phyloP scores from a whole-genome alignment of 2,329 filamentous ascomycete species.

The Fusarium pseudograminearum region DNA sequence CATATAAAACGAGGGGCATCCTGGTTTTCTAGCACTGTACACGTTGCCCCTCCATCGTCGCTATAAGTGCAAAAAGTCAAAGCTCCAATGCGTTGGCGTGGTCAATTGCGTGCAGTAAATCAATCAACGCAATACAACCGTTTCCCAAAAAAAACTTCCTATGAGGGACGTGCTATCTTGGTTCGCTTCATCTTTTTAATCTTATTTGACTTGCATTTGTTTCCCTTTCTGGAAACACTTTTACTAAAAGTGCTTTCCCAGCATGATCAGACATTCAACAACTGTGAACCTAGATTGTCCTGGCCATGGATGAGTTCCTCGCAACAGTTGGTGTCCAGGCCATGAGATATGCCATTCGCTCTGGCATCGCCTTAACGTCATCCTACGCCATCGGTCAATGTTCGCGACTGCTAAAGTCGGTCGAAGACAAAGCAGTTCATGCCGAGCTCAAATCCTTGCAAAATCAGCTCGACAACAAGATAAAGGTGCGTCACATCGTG shows the following conservation, averaged over 20 bases:
- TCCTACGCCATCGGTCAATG: conserved; percentile 88
- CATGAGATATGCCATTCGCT: conserved; percentile 91
- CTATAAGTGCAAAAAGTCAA: conserved; percentile 21
- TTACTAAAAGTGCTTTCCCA: conserved; percentile 3
- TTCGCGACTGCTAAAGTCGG: conserved; percentile 79
- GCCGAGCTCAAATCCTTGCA: conserved; percentile 78
- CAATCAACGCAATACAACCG: conserved; percentile 26
- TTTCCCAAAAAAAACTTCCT: conserved; percentile 7
- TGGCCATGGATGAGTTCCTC: conserved; percentile 76
- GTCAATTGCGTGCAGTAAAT: conserved; percentile 36
- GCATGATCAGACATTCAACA: conserved; percentile 27
- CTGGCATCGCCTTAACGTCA: conserved; percentile 86
- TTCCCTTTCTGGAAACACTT: not conserved
- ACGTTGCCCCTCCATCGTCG: conserved; percentile 32
- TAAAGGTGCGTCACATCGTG: conserved; percentile 68
- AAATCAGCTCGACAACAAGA: conserved; percentile 83
- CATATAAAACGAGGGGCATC: conserved; percentile 27
- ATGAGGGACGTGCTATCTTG: conserved; percentile 26
- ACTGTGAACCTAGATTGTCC: conserved; percentile 15
- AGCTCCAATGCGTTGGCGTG: conserved; percentile 19
- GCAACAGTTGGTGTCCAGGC: conserved; percentile 72
- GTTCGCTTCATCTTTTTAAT: not conserved
- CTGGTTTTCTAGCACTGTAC: conserved; percentile 38
- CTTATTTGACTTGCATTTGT: conserved; percentile 4
- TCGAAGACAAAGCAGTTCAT: conserved; percentile 77